phyloP scores from a whole-genome alignment of 129 eudicot genomes.

The Artemisia annua region DNA sequence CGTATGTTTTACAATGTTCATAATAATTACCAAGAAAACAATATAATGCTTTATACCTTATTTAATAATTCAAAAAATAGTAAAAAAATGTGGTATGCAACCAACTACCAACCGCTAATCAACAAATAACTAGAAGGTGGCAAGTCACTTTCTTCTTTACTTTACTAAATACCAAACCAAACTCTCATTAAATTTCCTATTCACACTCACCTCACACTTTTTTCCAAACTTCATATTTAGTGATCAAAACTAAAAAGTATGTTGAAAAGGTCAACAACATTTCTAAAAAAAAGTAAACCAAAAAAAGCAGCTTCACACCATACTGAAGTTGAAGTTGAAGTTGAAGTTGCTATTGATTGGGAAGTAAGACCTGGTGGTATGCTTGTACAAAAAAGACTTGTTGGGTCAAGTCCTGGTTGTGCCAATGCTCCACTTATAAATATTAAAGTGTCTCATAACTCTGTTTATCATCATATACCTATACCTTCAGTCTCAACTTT shows the following conservation, averaged over 20 bases:
- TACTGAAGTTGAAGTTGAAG: neutral
- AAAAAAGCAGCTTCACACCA: slow-evolving; percentile 30
- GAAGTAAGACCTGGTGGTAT: slow-evolving; percentile 66
- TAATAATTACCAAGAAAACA: too few species aligned
- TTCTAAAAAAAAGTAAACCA: slow-evolving; percentile 23
- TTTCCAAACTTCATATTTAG: neutral
- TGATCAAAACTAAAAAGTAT: slow-evolving; percentile 1
- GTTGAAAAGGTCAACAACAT: slow-evolving; percentile 39
- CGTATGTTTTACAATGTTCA: too few species aligned
- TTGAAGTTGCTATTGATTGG: slow-evolving; percentile 45
- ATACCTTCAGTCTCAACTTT: slow-evolving; percentile 51
- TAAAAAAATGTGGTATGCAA: slow-evolving; percentile 1
- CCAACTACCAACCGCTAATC: slow-evolving; percentile 39
- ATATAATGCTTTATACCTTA: neutral
- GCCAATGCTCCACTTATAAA: slow-evolving; percentile 39
- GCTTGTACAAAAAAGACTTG: slow-evolving; percentile 55
- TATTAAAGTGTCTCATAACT: slow-evolving; percentile 61
- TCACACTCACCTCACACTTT: neutral
- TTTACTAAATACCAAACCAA: slow-evolving; percentile 22
- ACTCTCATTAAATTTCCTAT: slow-evolving; percentile 20
- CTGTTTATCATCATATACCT: slow-evolving; percentile 42
- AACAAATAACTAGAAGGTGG: slow-evolving; percentile 28
- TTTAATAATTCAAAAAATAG: neutral
- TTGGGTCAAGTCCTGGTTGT: slow-evolving; percentile 34
- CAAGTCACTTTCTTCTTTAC: slow-evolving; percentile 30